Conservation (phyloP, 371 early-diverging fungal genomes). For the Saksenaea vasiformis region DNA sequence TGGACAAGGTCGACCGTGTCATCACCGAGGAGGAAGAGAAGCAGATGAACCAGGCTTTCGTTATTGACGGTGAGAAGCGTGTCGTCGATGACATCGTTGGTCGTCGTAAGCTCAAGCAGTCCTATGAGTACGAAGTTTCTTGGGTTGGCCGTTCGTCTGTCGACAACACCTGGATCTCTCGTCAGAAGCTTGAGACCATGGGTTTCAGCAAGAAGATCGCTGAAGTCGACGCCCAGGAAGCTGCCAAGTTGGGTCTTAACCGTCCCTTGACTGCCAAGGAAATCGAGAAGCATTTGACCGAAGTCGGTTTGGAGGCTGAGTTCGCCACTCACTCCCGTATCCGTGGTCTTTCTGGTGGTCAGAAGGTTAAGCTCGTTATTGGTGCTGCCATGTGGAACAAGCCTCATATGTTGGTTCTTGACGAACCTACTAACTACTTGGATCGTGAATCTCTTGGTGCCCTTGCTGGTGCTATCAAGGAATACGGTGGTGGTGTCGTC, state of each 20-base stretch:
- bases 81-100: constrained; percentile 61
- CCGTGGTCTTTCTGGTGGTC: constrained; percentile 88
- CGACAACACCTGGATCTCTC: constrained; percentile 74
- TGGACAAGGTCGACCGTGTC: constrained; percentile 65
- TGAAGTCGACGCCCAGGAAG: constrained; percentile 66
- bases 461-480: constrained; percentile 64
- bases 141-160: constrained; percentile 63
- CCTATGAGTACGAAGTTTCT: constrained; percentile 68
- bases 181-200: constrained; percentile 68
- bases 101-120: constrained; percentile 72
- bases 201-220: constrained; percentile 71
- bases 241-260: constrained; percentile 65
- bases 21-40: constrained; percentile 67
- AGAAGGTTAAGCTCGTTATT: constrained; percentile 90
- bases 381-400: constrained; percentile 85
- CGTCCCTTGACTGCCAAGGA: constrained; percentile 68
- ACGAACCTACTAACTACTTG: constrained; percentile 89
- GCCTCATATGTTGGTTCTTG: constrained; percentile 87
- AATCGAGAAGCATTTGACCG: constrained; percentile 70
- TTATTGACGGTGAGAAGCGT: constrained; percentile 68
- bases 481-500: constrained; percentile 77
- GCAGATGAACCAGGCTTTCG: constrained; percentile 61
- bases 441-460: constrained; percentile 80
- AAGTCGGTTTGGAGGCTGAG: constrained; percentile 72
- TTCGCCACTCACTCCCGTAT: constrained; percentile 84